Percentiles rank a stretch among this genome's conserved stretches.
phyloP scores from a whole-genome alignment of 1,284 basidiomycete genomes.

The Leccinum pachyderme region DNA sequence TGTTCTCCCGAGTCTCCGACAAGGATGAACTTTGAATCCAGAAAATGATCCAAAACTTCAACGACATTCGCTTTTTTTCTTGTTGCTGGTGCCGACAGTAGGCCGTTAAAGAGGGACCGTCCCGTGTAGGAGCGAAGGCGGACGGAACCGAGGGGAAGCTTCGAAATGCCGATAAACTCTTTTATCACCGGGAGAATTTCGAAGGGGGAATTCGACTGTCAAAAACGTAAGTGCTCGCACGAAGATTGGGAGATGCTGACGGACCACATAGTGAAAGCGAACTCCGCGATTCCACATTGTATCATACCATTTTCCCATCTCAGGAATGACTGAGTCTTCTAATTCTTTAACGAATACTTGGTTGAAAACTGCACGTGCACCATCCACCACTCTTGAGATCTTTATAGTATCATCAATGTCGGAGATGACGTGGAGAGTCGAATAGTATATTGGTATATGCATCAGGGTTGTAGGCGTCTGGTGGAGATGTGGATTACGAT shows the following conservation, averaged over 20 bases:
- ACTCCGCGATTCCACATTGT: conserved; percentile 66
- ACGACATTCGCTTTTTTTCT: conserved; percentile 79
- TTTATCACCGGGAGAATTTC: conserved; percentile 80
- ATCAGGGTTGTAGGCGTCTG: conserved; percentile 20
- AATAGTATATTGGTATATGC: conserved; percentile 24
- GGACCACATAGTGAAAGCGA: conserved; percentile 83
- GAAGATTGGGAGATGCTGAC: conserved; percentile 31
- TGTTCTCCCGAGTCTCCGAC: conserved; percentile 89
- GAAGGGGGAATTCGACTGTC: conserved; percentile 84
- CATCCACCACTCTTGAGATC: conserved; percentile 66
- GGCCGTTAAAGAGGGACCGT: conserved; percentile 75
- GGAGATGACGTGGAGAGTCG: conserved; percentile 74
- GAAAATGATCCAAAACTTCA: conserved; percentile 78
- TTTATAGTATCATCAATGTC: conserved; percentile 97
- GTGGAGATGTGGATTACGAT: conserved; percentile 35
- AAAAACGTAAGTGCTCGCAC: conserved; percentile 21
- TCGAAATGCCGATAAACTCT: conserved; percentile 73
- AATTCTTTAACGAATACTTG: conserved; percentile 79
- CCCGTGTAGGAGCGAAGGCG: conserved; percentile 61
- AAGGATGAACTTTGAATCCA: conserved; percentile 73
- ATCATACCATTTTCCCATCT: conserved; percentile 84
- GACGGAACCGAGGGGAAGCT: conserved; percentile 37
- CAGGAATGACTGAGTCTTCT: conserved; percentile 76
- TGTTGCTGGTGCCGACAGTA: conserved; percentile 69
- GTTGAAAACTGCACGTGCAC: conserved; percentile 72